A percentile compares a stretch with the other conserved stretches of the same genome.
Conservation (phyloP, 2,329 filamentous ascomycete genomes). For the Botrytis aclada region DNA sequence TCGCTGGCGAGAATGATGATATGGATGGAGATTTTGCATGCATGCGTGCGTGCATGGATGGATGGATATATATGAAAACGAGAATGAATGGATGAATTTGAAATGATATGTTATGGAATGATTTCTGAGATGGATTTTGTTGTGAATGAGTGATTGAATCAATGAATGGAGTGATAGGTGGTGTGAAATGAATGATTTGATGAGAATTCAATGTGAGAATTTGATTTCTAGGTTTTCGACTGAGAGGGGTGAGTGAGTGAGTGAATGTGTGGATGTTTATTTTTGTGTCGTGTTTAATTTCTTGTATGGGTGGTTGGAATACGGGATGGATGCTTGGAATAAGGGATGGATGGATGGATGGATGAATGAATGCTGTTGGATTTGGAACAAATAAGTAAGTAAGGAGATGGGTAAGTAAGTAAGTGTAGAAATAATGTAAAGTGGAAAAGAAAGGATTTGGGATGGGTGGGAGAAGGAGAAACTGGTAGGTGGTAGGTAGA, state of each 20-base stretch:
- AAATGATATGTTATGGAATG: not conserved
- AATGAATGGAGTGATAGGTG: not conserved
- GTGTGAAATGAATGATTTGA: no score
- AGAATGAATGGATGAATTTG: not conserved
- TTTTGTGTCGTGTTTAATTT: no score
- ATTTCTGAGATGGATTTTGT: not conserved
- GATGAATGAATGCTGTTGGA: not conserved
- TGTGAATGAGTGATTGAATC: not conserved
- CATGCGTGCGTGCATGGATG: not conserved
- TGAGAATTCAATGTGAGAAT: not conserved
- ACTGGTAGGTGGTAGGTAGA: not conserved
- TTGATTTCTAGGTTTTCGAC: not conserved
- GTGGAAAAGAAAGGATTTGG: no score
- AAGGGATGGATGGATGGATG: not conserved
- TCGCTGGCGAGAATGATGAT: constrained; percentile 2
- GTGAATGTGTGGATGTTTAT: no score
- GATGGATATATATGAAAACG: not conserved
- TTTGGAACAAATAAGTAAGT: no score
- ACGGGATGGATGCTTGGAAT: no score
- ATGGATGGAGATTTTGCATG: not conserved
- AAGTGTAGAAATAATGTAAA: no score
- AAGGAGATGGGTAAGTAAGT: no score
- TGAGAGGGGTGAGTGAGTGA: not conserved
- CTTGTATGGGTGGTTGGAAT: not conserved
- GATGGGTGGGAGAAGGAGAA: not conserved